phyloP scores from a whole-genome alignment of 2,329 filamentous ascomycete species.

The Scedosporium dehoogii region DNA sequence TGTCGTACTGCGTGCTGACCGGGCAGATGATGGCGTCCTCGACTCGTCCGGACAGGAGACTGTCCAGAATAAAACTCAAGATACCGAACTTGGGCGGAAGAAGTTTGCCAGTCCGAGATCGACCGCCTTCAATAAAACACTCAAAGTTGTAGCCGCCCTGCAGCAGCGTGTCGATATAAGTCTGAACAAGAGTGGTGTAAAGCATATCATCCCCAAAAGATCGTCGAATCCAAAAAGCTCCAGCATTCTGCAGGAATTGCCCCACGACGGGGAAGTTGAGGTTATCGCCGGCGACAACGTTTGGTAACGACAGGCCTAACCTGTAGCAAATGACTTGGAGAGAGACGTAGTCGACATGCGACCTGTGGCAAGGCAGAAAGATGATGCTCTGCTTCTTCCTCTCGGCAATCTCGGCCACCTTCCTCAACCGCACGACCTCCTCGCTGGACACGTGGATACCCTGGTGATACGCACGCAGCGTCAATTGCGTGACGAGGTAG shows the following conservation, averaged over 20 bases:
- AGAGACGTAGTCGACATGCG: constrained; percentile 93
- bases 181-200: constrained; percentile 87
- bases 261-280: constrained; percentile 89
- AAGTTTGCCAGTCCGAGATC: constrained; percentile 88
- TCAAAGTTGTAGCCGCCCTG: constrained; percentile 91
- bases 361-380: constrained; percentile 88
- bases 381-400: constrained; percentile 91
- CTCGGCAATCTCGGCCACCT: constrained; percentile 72
- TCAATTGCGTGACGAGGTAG: constrained; percentile 75
- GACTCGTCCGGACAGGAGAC: constrained; percentile 76
- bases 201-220: constrained; percentile 87
- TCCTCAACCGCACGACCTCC: constrained; percentile 74
- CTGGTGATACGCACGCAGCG: constrained; percentile 91
- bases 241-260: constrained; percentile 86
- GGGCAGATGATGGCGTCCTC: constrained; percentile 89
- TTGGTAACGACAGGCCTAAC: constrained; percentile 76
- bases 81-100: constrained; percentile 94
- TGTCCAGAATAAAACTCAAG: constrained; percentile 82
- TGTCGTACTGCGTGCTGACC: constrained; percentile 96
- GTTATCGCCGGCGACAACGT: constrained; percentile 92
- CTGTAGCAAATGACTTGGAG: constrained; percentile 94
- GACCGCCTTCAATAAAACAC: constrained; percentile 93
- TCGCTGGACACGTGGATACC: constrained; percentile 94
- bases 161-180: constrained; percentile 87
- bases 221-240: constrained; percentile 91